Percentiles rank a stretch among this genome's conserved stretches.
Evolutionary conservation across 2,329 filamentous ascomycete genomes (phyloP).

Genomic region (Sodiomyces alkalinus): DNA sequence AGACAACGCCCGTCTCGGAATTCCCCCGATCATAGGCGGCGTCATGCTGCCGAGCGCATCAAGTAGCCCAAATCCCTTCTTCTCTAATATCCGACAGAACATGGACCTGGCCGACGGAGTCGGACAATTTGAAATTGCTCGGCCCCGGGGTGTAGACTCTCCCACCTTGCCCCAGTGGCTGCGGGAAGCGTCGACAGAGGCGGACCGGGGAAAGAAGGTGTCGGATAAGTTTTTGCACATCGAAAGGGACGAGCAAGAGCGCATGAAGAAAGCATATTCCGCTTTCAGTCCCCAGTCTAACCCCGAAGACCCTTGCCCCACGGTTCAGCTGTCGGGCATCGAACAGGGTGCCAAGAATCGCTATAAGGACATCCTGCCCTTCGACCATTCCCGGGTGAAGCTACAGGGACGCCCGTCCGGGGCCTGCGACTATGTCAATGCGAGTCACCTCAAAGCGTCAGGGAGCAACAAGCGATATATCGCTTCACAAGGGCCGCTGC

Average conservation of each 20-base stretch:
- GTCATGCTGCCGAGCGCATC: conserved; percentile 62
- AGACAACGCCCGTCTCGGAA: conserved; percentile 26
- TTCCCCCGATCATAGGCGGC: conserved; percentile 75
- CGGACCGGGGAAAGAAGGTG: conserved; percentile 64
- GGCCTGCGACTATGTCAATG: conserved; percentile 88
- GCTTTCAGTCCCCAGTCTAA: conserved; percentile 28
- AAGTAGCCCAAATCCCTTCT: conserved; percentile 72
- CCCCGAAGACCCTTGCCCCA: conserved; percentile 8
- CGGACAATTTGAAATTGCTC: conserved; percentile 53
- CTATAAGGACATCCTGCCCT: conserved; percentile 96
- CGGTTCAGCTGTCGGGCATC: conserved; percentile 71
- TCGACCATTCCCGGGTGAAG: conserved; percentile 81
- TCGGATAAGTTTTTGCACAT: conserved; percentile 74
- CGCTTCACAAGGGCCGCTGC: conserved; percentile 84
- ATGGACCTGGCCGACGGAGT: conserved; percentile 91
- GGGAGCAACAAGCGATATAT: conserved; percentile 88
- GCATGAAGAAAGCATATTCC: conserved; percentile 71
- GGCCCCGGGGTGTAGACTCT: conserved; percentile 29
- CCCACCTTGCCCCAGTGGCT: conserved; percentile 63
- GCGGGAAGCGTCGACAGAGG: conserved; percentile 45
- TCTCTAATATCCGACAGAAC: conserved; percentile 90
- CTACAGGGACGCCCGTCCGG: conserved; percentile 52
- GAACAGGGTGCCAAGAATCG: conserved; percentile 92
- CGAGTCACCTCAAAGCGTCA: conserved; percentile 67
- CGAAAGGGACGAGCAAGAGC: conserved; percentile 70